Base-by-base conservation (phyloP, 2,329 filamentous ascomycete genomes). In the Beauveria bassiana region DNA sequence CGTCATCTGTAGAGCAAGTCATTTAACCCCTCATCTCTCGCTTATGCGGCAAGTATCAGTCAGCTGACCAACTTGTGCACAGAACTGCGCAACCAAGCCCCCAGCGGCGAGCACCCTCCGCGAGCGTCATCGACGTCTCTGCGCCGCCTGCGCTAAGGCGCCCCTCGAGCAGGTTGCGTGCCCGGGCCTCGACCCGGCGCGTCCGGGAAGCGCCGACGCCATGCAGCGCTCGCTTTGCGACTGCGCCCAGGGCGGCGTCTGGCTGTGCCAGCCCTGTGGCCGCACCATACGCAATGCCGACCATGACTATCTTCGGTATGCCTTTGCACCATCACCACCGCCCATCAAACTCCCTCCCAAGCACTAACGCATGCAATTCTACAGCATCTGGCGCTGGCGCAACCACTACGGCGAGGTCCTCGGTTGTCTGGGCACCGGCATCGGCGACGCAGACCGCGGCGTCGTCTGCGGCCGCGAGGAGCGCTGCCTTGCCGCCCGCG, bases 81-180 rank as follows among this genome's bases (percentile, higher is more conserved):
- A 96, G 91, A 98, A 98, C 68, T 98, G 93, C 74, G 87, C 88
- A 6, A 88, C 91, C 69, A 96, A 97, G 74, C 86, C 89, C 0
- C 91, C 91, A 0, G 84, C 88, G 3, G 79, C 81, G 1, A 78
- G 81, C 38, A 80, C 85, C 24, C 80, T 96, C 43, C 86, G 85
- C 47, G 84, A 88, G 64, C 86, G 93, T 45, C 88, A 96, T 71
- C 89, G 93, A 55, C 85, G 93, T 24, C 82, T 97, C 3, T 97
- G 93, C 72, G 80, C 81, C 8, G 81, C 85, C 10, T 97, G 93
- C 71, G 82, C 85, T 34, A 86, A 86, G 64, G 87, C 86, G 1
- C 90, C 92, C 0, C 78, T 96, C 24, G 75, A 81, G 14, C 71
- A 76, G 10, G 80, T 88, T 18, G 73, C 77, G 18, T 77, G 73